Evolutionary conservation across 208 protist species (phyloP).

Genomic region (Wallacemonas sp.): DNA sequence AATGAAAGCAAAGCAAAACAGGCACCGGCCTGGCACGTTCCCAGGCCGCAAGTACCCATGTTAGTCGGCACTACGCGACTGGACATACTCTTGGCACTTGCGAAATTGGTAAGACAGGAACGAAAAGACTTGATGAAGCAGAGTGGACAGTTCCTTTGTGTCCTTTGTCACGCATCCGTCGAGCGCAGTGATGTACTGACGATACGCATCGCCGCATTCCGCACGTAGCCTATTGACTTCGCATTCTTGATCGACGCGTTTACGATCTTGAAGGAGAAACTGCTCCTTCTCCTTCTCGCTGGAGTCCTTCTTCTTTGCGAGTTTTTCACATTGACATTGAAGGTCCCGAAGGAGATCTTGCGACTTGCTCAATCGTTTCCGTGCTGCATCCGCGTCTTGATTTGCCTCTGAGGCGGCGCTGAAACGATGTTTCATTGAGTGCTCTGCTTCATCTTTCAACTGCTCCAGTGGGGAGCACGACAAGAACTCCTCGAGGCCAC

Average conservation of each 20-base stretch:
- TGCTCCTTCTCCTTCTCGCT: slow-evolving; percentile 11
- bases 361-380: slow-evolving; percentile 24
- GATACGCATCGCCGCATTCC: slow-evolving; percentile 30
- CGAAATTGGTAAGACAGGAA: slow-evolving; percentile 35
- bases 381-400: slow-evolving; percentile 13
- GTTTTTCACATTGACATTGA: slow-evolving; percentile 21
- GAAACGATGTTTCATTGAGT: slow-evolving; percentile 27
- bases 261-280: slow-evolving; percentile 14
- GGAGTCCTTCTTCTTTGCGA: slow-evolving; percentile 16
- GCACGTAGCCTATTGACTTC: slow-evolving; percentile 23
- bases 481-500: slow-evolving; percentile 25
- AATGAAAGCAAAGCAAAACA: too few species aligned
- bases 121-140: slow-evolving; percentile 23
- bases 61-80: not conserved
- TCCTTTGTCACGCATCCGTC: slow-evolving; percentile 22
- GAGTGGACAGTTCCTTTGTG: slow-evolving; percentile 12
- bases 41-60: slow-evolving; percentile 3
- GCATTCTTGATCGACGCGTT: slow-evolving; percentile 19
- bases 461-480: slow-evolving; percentile 20
- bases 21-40: too few species aligned
- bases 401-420: slow-evolving; percentile 10
- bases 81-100: slow-evolving; percentile 29
- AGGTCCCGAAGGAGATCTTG: slow-evolving; percentile 9
- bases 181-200: slow-evolving; percentile 15
- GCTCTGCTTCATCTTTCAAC: slow-evolving; percentile 31